Evolutionary conservation across 371 early-diverging fungal genomes (phyloP).

Genomic region (Mortierella sp.): DNA sequence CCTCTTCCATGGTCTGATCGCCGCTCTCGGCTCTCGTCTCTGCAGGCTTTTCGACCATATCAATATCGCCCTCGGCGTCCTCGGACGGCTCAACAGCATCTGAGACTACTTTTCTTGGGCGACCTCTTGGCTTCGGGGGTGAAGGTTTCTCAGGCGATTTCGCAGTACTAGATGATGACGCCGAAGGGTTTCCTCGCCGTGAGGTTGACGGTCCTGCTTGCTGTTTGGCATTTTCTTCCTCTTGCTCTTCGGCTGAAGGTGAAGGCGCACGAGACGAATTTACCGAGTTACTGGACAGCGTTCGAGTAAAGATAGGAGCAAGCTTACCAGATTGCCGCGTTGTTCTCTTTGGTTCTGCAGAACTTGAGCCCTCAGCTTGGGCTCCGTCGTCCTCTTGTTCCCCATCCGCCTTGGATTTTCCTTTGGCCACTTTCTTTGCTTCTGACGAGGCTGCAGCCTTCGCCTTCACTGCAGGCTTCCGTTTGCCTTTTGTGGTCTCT

Average conservation of each 20-base stretch:
- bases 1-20: background rate
- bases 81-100: background rate
- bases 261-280: background rate
- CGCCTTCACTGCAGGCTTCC: background rate
- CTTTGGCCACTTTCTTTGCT: background rate
- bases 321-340: background rate
- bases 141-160: background rate
- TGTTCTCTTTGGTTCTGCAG: background rate
- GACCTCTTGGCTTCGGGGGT: slow-evolving; percentile 10
- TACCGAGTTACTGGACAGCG: background rate
- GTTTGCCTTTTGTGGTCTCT: slow-evolving; percentile 12
- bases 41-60: background rate
- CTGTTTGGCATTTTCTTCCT: slow-evolving; percentile 10
- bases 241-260: background rate
- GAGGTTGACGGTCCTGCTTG: background rate
- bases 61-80: background rate
- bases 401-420: background rate
- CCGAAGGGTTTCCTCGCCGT: background rate
- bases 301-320: slow-evolving; percentile 15
- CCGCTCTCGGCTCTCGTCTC: background rate
- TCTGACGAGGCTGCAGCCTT: background rate
- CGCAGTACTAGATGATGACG: background rate
- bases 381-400: background rate
- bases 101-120: slow-evolving; percentile 5
- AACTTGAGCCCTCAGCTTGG: background rate